These are phyloP conservation scores for Eimeria tenella DNA, from an alignment of 169 alveolate species.

Conservation along the genomic window DNA sequence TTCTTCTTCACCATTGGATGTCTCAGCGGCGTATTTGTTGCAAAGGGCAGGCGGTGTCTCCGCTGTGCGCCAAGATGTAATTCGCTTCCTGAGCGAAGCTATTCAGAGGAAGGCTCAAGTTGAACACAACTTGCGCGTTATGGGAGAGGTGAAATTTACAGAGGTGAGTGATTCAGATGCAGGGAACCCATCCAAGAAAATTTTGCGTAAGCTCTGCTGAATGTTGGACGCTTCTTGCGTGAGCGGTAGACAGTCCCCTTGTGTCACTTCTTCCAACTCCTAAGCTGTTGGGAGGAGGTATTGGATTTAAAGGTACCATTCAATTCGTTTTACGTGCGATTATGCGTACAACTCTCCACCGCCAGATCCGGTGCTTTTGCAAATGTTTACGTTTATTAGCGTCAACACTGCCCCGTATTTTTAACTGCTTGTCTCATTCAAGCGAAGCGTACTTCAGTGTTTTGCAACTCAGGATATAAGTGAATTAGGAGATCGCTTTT, in stretches of 20 bases:
- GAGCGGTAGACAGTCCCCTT: no score
- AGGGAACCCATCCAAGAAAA: neutral
- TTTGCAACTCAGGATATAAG: neutral
- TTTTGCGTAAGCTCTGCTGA: neutral
- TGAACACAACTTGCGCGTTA: neutral
- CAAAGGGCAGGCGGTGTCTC: neutral
- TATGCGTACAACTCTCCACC: neutral
- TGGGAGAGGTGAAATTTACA: neutral
- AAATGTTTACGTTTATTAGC: neutral
- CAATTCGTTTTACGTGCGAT: no score
- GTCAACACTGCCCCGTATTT: neutral
- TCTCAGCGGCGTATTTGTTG: slow-evolving; percentile 1
- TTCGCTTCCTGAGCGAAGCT: neutral
- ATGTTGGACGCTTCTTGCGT: no score
- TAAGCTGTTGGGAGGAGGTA: no score
- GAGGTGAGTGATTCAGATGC: neutral
- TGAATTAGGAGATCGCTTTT: neutral
- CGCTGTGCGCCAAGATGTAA: neutral
- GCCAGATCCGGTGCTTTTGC: neutral
- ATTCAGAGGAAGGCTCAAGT: neutral
- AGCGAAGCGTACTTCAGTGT: neutral
- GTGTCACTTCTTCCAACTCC: no score
- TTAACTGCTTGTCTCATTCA: no score
- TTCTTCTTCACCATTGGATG: neutral
- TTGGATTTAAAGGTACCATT: no score